phyloP scores from a whole-genome alignment of 2,329 filamentous ascomycete genomes.

The Zalaria obscura region DNA sequence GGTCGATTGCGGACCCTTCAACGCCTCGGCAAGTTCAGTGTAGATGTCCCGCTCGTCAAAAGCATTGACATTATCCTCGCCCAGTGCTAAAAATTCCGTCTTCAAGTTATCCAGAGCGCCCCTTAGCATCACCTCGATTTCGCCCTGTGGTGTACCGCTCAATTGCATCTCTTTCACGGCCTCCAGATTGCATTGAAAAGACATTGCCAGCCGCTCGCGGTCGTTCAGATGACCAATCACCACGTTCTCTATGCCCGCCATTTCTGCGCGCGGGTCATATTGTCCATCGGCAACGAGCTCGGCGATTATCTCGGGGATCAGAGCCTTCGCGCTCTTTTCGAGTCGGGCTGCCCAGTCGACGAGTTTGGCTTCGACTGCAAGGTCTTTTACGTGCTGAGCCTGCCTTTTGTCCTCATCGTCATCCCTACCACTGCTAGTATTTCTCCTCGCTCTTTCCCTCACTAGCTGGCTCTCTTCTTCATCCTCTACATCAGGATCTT shows the following conservation, averaged over 20 bases:
- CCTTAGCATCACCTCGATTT: slow-evolving; percentile 10
- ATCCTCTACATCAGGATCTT: slow-evolving; percentile 14
- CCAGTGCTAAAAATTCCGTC: background rate
- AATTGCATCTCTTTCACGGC: too few relatives aligned
- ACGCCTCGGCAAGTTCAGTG: background rate
- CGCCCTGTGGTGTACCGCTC: slow-evolving; percentile 8
- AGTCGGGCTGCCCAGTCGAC: too few relatives aligned
- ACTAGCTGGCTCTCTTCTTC: slow-evolving; percentile 5
- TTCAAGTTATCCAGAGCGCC: background rate
- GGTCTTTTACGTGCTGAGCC: too few relatives aligned
- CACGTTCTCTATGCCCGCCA: too few relatives aligned
- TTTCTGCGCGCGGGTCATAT: too few relatives aligned
- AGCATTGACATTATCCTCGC: background rate
- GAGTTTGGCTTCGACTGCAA: too few relatives aligned
- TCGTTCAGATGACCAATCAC: too few relatives aligned
- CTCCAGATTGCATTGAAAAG: too few relatives aligned
- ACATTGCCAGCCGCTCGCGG: too few relatives aligned
- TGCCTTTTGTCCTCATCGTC: background rate
- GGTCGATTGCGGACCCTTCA: background rate
- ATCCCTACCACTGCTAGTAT: background rate
- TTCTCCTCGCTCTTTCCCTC: background rate
- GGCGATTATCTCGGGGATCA: too few relatives aligned
- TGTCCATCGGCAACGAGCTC: too few relatives aligned
- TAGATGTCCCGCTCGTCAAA: background rate
- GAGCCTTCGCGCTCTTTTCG: too few relatives aligned